These are phyloP conservation scores for Triticum aestivum DNA, from an alignment of 176 grass and related monocot genomes.

Conservation along the genomic window DNA sequence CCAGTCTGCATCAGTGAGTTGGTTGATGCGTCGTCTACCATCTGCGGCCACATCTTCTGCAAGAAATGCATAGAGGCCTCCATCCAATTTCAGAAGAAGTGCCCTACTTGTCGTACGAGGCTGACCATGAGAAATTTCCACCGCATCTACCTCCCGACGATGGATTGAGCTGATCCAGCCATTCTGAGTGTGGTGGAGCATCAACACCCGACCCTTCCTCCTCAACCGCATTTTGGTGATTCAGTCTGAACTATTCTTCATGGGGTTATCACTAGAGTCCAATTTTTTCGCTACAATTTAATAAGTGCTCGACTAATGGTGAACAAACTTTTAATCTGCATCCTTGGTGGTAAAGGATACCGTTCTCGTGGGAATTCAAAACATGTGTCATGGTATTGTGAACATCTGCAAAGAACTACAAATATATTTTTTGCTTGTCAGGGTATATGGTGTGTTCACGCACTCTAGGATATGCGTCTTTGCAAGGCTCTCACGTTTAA, in stretches of 20 bases:
- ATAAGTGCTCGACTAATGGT: background rate
- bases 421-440: background rate
- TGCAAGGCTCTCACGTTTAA: background rate
- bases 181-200: background rate
- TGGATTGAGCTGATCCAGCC: slow-evolving; percentile 25
- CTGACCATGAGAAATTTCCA: slow-evolving; percentile 49
- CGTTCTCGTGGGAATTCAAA: background rate
- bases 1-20: slow-evolving; percentile 67
- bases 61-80: slow-evolving; percentile 61
- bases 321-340: background rate
- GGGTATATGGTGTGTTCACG: background rate
- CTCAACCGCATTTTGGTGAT: background rate
- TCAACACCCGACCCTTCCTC: background rate
- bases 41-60: slow-evolving; percentile 88
- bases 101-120: slow-evolving; percentile 68
- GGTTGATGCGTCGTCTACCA: slow-evolving; percentile 56
- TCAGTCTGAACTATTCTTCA: background rate
- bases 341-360: background rate
- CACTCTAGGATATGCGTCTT: background rate
- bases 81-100: slow-evolving; percentile 65
- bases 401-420: background rate
- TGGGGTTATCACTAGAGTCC: slow-evolving; percentile 6
- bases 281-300: background rate
- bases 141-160: slow-evolving; percentile 60
- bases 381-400: background rate